Percentiles rank a stretch among this genome's conserved stretches.
Evolutionary conservation across 140 eudicot species (phyloP).

Genomic region (Senecio squalidus): DNA sequence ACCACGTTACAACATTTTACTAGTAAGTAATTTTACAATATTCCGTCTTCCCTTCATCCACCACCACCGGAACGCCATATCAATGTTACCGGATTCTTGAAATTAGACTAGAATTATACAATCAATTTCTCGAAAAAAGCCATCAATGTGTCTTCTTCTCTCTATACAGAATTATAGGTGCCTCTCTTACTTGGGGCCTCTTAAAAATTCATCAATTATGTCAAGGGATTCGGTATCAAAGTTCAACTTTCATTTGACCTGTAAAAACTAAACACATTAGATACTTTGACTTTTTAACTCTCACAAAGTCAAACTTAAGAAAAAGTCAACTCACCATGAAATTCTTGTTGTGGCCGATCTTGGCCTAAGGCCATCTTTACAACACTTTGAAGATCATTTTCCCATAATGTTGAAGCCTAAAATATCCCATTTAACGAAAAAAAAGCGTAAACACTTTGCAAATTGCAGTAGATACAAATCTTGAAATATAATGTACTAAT

Average conservation of each 20-base stretch:
- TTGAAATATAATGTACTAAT: not conserved
- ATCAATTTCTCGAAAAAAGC: conserved; percentile 26
- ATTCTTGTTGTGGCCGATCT: conserved; percentile 47
- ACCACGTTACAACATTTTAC: conserved; percentile 23
- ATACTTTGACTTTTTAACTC: conserved; percentile 18
- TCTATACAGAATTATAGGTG: conserved; percentile 48
- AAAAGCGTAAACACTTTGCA: not conserved
- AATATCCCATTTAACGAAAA: conserved; percentile 1
- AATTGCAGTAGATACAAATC: not conserved
- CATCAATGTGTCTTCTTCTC: conserved; percentile 27
- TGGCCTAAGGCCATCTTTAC: conserved; percentile 86
- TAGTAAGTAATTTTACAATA: conserved; percentile 17
- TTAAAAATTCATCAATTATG: conserved; percentile 21
- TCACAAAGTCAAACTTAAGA: conserved; percentile 21
- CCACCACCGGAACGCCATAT: not conserved
- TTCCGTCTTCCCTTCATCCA: conserved; percentile 1
- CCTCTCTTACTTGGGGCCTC: conserved; percentile 47
- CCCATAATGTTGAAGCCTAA: conserved; percentile 63
- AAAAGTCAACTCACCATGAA: conserved; percentile 45
- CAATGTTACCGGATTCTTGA: conserved; percentile 8
- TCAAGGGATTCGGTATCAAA: conserved; percentile 26
- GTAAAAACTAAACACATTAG: conserved; percentile 1
- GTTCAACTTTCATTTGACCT: conserved; percentile 83
- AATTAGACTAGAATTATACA: conserved; percentile 34
- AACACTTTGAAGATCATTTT: conserved; percentile 77